These are phyloP conservation scores for Gossypium mustelinum DNA, from an alignment of 345 rosid genomes.

Conservation along the genomic window DNA sequence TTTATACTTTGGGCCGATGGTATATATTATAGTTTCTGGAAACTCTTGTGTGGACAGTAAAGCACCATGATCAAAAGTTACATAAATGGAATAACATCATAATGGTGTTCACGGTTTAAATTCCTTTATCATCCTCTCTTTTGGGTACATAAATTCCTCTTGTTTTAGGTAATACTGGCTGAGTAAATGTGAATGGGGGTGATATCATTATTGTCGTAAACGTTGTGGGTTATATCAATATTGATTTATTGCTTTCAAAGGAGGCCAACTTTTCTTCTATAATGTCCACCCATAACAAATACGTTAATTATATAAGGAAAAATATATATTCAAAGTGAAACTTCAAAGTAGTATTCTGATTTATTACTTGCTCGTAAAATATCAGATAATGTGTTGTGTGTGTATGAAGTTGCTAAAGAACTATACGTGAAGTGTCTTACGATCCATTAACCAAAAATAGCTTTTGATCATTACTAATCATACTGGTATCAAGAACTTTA, in stretches of 20 bases:
- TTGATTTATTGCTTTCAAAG: too few relatives aligned
- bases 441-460: conserved; percentile 38
- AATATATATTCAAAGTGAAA: too few relatives aligned
- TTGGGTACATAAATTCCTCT: background rate
- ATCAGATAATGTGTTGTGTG: too few relatives aligned
- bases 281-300: too few relatives aligned
- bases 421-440: background rate
- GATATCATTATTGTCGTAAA: background rate
- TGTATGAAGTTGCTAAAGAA: background rate
- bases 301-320: too few relatives aligned
- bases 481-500: conserved; percentile 50
- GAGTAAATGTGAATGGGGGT: background rate
- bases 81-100: background rate
- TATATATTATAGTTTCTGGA: background rate
- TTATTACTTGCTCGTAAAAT: too few relatives aligned
- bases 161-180: background rate
- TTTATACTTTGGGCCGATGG: background rate
- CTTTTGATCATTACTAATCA: conserved; percentile 58
- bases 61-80: background rate
- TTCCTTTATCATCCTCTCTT: background rate
- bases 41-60: background rate
- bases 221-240: background rate
- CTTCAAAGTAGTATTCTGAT: too few relatives aligned
- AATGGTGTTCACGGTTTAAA: background rate
- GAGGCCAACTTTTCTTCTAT: too few relatives aligned